Evolutionary conservation across 2,329 filamentous ascomycete genomes (phyloP).

Genomic region (Septoria petroselini): DNA sequence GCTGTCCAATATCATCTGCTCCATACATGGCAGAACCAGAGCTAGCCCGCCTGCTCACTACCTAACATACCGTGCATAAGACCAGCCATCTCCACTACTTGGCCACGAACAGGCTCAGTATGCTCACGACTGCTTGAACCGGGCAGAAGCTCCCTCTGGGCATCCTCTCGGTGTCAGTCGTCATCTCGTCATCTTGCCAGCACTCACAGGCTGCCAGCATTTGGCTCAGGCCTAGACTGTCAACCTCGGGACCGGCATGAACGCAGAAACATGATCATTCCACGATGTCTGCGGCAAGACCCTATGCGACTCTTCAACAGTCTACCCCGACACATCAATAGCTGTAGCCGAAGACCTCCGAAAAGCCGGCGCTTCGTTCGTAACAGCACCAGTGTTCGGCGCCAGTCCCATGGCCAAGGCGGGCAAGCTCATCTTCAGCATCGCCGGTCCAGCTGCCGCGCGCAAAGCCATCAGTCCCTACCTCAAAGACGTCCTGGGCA

Average conservation of each 20-base stretch:
- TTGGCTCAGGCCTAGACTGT: too few relatives aligned
- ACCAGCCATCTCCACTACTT: too few relatives aligned
- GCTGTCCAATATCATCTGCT: too few relatives aligned
- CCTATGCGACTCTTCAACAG: conserved; percentile 37
- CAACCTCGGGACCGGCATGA: conserved; percentile 42
- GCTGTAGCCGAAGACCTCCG: conserved; percentile 37
- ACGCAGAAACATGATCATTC: conserved; percentile 41
- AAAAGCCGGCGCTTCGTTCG: conserved; percentile 37
- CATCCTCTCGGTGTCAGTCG: too few relatives aligned
- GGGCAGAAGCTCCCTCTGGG: too few relatives aligned
- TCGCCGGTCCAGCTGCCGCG: conserved; percentile 38
- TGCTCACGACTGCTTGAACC: too few relatives aligned
- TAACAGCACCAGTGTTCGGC: conserved; percentile 45
- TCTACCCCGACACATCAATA: conserved; percentile 38
- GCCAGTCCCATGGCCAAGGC: conserved; percentile 45
- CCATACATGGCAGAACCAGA: too few relatives aligned
- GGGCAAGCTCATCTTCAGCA: conserved; percentile 47
- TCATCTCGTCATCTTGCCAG: too few relatives aligned
- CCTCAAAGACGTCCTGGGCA: conserved; percentile 46
- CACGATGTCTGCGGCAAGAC: conserved; percentile 34
- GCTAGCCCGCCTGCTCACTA: not conserved
- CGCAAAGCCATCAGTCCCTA: conserved; percentile 39
- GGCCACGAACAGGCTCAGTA: too few relatives aligned
- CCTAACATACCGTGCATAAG: not conserved
- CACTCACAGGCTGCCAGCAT: too few relatives aligned